Evolutionary conservation across 2,329 filamentous ascomycete genomes (phyloP), one percentile per base, ranked within the genome.

Genomic region (Cladosporium sp.): DNA sequence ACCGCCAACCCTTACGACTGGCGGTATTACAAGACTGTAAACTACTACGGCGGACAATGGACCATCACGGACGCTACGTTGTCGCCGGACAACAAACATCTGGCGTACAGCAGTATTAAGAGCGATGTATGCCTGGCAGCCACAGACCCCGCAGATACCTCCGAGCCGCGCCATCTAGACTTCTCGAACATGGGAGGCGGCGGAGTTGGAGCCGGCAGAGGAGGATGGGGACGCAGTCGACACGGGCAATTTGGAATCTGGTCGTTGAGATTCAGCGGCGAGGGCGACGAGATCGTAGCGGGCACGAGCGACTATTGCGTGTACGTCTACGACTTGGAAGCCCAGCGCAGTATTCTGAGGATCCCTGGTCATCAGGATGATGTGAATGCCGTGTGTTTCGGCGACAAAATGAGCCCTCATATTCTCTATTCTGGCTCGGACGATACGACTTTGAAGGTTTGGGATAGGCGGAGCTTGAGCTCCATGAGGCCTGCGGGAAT

Each of bases 371-470:
- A 98, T 63, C 73, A 81, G 4, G 82, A 94, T 59, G 90, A 98
- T 65, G 92, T 97, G 49, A 98, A 97, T 60, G 93, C 93, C 4
- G 93, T 98, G 1, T 96, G 91, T 68, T 97, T 95, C 62, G 93
- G 90, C 1, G 91, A 97, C 68, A 84, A 83, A 53, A 79, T 80
- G 25, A 94, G 88, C 0, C 92, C 93, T 1, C 91, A 98, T 65
- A 92, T 97, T 53, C 76, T 98, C 2, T 97, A 96, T 70, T 96
- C 91, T 0, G 93, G 93, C 16, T 95, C 90, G 0, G 93, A 98
- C 63, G 93, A 98, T 64, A 85, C 87, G 2, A 94, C 89, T 0
- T 80, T 97, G 61, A 95, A 95, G 63, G 89, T 98, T 2, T 98
- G 93, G 93, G 93, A 98, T 64, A 81, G 92, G 41, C 80, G 93